These are phyloP conservation scores for Syncephalastrum sp. DNA, from an alignment of 371 early-diverging fungal species.

Conservation along the genomic window DNA sequence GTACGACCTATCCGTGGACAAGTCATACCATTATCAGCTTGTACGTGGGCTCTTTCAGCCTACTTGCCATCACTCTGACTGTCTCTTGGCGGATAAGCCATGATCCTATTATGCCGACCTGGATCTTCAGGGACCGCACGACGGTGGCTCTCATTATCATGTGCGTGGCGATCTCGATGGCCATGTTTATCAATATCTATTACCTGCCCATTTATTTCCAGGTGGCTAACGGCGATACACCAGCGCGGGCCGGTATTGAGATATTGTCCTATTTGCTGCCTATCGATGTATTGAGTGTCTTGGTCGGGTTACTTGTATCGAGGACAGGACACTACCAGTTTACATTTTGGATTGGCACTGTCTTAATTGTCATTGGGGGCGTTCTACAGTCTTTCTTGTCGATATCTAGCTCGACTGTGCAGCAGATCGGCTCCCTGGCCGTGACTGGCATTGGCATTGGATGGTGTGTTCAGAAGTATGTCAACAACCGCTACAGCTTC, in stretches of 20 bases:
- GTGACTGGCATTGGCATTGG: too few species aligned
- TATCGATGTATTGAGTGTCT: conserved; percentile 39
- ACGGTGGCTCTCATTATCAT: conserved; percentile 44
- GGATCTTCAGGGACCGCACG: too few species aligned
- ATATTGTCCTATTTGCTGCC: conserved; percentile 53
- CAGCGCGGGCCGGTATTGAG: conserved; percentile 35
- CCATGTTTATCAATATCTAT: conserved; percentile 49
- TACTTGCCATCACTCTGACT: too few species aligned
- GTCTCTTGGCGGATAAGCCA: background rate
- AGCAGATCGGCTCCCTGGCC: too few species aligned
- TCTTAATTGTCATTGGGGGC: conserved; percentile 35
- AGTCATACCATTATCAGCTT: conserved; percentile 16
- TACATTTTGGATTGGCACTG: conserved; percentile 46
- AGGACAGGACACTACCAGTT: conserved; percentile 44
- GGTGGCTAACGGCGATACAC: conserved; percentile 41
- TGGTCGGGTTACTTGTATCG: conserved; percentile 45
- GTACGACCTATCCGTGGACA: conserved; percentile 51
- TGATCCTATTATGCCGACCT: too few species aligned
- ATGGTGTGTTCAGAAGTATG: too few species aligned
- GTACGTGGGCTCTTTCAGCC: too few species aligned
- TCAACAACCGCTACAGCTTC: background rate
- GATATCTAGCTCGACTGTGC: too few species aligned
- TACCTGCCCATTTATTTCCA: conserved; percentile 71
- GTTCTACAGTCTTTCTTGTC: conserved; percentile 18
- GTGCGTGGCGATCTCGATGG: conserved; percentile 40